phyloP scores from a whole-genome alignment of 2,329 filamentous ascomycete species.

The Fusarium irregulare region DNA sequence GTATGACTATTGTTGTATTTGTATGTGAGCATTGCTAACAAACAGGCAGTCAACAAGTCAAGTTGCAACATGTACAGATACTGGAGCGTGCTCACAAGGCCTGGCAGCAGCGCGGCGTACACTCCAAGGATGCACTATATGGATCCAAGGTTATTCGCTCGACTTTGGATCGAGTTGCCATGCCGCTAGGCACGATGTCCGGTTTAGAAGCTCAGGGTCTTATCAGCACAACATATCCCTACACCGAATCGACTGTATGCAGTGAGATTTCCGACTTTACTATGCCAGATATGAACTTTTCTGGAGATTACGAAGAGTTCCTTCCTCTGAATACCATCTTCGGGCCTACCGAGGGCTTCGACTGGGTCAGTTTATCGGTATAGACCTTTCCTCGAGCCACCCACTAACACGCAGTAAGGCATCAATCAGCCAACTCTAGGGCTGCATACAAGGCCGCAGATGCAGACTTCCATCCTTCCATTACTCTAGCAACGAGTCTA shows the following conservation, averaged over 20 bases:
- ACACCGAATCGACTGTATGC: slow-evolving; percentile 4
- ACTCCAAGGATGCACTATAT: slow-evolving; percentile 57
- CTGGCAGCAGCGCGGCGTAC: slow-evolving; percentile 54
- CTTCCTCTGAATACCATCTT: slow-evolving; percentile 54
- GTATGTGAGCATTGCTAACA: background rate
- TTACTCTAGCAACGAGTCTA: slow-evolving; percentile 21
- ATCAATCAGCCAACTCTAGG: slow-evolving; percentile 45
- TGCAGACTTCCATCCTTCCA: background rate
- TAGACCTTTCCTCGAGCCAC: background rate
- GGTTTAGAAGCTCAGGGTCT: slow-evolving; percentile 4
- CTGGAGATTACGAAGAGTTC: slow-evolving; percentile 49
- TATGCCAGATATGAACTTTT: slow-evolving; percentile 27
- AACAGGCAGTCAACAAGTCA: slow-evolving; percentile 47
- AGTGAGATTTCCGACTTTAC: slow-evolving; percentile 15
- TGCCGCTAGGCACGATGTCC: slow-evolving; percentile 14
- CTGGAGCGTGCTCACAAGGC: slow-evolving; percentile 56
- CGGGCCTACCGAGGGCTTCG: slow-evolving; percentile 49
- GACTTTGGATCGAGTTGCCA: slow-evolving; percentile 55
- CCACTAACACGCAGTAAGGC: slow-evolving; percentile 34
- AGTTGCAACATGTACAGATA: slow-evolving; percentile 51
- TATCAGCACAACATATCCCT: background rate
- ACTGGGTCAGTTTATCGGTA: slow-evolving; percentile 53
- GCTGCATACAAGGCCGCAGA: slow-evolving; percentile 16
- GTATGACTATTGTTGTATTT: slow-evolving; percentile 40
- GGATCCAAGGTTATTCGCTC: slow-evolving; percentile 57